Conservation (phyloP, 23 red algal species). For the Gracilaria caudata region DNA sequence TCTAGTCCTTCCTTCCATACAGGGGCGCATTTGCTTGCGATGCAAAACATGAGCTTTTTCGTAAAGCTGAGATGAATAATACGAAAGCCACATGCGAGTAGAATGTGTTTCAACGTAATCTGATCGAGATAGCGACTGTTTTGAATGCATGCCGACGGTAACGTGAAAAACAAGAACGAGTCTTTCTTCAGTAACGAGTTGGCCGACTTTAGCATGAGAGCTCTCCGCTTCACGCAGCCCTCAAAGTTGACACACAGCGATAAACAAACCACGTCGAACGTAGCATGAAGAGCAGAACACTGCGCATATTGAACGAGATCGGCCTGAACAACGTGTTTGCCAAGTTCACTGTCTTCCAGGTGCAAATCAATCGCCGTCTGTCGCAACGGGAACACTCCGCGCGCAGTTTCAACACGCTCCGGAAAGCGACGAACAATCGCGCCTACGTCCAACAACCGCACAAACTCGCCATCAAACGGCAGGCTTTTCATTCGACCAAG, state of each 20-base stretch:
- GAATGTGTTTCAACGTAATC: neutral
- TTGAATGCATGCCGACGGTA: constrained; percentile 40
- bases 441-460: neutral
- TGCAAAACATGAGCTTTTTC: constrained; percentile 21
- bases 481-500: neutral
- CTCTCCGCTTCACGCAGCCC: constrained; percentile 24
- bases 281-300: too few relatives aligned
- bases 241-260: constrained; percentile 68
- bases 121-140: constrained; percentile 55
- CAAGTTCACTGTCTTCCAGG: constrained; percentile 34
- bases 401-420: neutral
- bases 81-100: constrained; percentile 27
- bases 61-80: neutral
- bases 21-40: neutral
- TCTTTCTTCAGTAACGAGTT: neutral
- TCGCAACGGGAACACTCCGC: neutral
- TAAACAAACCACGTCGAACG: constrained; percentile 40
- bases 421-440: neutral
- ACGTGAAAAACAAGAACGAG: constrained; percentile 29
- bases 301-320: constrained; percentile 5
- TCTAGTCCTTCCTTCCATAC: neutral
- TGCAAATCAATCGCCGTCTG: constrained; percentile 53
- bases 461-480: neutral
- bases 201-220: constrained; percentile 33
- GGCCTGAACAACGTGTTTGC: constrained; percentile 22